phyloP scores from a whole-genome alignment of 2,329 filamentous ascomycete species.

The Cladosporium cucumerinum region DNA sequence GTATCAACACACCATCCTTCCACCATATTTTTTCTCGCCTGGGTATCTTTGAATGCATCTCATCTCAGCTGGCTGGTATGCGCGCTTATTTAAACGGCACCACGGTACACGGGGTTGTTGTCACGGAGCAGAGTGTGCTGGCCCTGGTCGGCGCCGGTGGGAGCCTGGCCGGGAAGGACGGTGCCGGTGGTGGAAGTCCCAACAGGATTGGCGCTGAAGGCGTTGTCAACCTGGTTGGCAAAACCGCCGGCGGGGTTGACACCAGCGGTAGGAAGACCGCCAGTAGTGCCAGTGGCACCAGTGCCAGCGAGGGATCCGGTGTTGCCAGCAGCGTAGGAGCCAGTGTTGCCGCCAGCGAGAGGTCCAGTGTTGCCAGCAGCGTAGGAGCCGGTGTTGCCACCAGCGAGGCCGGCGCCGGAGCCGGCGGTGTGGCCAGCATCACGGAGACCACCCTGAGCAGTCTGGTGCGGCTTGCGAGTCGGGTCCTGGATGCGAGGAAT shows the following conservation, averaged over 20 bases:
- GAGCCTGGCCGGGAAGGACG: slow-evolving; percentile 20
- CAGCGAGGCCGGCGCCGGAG: slow-evolving; percentile 6
- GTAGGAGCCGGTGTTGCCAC: slow-evolving; percentile 20
- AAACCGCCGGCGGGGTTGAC: slow-evolving; percentile 33
- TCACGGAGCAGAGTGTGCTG: slow-evolving; percentile 40
- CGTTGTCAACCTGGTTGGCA: slow-evolving; percentile 45
- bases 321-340: slow-evolving; percentile 18
- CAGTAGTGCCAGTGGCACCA: slow-evolving; percentile 1
- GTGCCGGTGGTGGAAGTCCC: slow-evolving; percentile 12
- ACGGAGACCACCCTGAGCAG: slow-evolving; percentile 27
- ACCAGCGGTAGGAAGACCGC: slow-evolving; percentile 16
- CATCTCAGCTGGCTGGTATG: slow-evolving; percentile 1
- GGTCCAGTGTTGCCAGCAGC: slow-evolving; percentile 14
- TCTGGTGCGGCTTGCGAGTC: slow-evolving; percentile 57
- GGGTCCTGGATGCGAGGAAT: slow-evolving; percentile 59
- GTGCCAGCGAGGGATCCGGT: slow-evolving; percentile 19
- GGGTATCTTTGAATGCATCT: slow-evolving; percentile 5
- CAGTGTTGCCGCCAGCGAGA: slow-evolving; percentile 17
- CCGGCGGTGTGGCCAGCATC: slow-evolving; percentile 16
- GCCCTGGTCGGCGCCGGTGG: slow-evolving; percentile 22
- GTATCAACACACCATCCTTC: not conserved
- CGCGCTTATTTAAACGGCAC: slow-evolving; percentile 30
- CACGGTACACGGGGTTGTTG: slow-evolving; percentile 44
- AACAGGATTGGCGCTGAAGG: slow-evolving; percentile 29
- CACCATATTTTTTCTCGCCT: not conserved